Base-by-base conservation (phyloP, 192 early-diverging fungal species). In the Podila clonocystis region DNA sequence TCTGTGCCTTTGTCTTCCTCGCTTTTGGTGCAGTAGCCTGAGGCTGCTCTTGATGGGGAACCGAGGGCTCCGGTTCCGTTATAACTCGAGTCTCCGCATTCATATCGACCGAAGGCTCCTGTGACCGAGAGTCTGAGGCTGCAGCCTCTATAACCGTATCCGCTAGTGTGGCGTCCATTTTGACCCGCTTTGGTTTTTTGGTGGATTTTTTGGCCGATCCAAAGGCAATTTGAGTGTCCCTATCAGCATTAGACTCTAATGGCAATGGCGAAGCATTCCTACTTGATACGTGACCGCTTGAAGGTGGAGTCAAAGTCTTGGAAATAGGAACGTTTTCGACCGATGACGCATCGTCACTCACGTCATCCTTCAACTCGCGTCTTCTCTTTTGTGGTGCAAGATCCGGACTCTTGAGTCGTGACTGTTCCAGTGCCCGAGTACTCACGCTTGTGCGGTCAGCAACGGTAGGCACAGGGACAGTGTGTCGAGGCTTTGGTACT, bases 341-440 rank as follows among this genome's bases (percentile, higher is more conserved):
- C 5, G 75, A 68, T 0, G 70, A 79, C 1, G 59, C 64, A 22
- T 67, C 65, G 20, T 79, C 75, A 29, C 75, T 68, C 0, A 36
- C 70, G 12, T 80, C 77, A 30, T 80, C 77, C 13, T 30, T 65
- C 22, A 69, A 52, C 38, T 80, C 66, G 17, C 77, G 77, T 24
- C 77, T 68, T 3, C 77, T 70, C 24, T 80, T 80, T 55, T 73
- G 70, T 15, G 77, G 67, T 1, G 77, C 66, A 13, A 76, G 9
- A 28, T 70, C 77, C 4, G 77, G 57, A 7, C 77, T 73, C 48
- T 58, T 55, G 4, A 80, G 19, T 41, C 52, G 68, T 28, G 59
- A 1, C 29, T 61, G 33, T 20, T 60, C 41, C 9, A 29, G 36
- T 0, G 31, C 50, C 11, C 29, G 45, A 34, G 61, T 0, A 15